phyloP scores from a whole-genome alignment of 176 grass and related monocot species.

The Panicum miliaceum region DNA sequence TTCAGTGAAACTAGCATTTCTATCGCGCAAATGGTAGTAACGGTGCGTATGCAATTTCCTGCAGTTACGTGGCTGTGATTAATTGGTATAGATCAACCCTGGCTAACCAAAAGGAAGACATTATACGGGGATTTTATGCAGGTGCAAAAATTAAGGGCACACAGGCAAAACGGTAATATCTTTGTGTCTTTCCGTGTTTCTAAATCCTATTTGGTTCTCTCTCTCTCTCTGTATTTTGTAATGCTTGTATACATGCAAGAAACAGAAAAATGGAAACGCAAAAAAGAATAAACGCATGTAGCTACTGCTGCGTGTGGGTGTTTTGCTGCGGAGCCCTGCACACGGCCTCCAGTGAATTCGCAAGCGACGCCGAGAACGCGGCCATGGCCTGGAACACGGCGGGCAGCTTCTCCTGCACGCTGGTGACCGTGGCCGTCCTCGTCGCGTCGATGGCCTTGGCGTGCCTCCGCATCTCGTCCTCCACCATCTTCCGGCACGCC shows the following conservation, averaged over 20 bases:
- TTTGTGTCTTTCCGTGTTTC: not conserved
- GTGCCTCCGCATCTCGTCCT: slow-evolving; percentile 77
- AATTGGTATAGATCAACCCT: not conserved
- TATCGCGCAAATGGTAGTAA: not conserved
- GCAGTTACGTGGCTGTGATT: not conserved
- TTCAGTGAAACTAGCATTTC: not conserved
- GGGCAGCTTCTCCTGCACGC: slow-evolving; percentile 65
- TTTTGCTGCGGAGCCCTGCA: slow-evolving; percentile 33
- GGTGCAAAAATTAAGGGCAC: not conserved
- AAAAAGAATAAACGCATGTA: not conserved
- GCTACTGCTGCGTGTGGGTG: not conserved
- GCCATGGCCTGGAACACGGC: slow-evolving; percentile 79
- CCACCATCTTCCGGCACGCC: slow-evolving; percentile 50
- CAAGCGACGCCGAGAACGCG: slow-evolving; percentile 54
- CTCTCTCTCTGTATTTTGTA: not conserved
- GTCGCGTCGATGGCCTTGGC: slow-evolving; percentile 73
- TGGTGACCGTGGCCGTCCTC: slow-evolving; percentile 50
- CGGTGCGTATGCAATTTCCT: not conserved
- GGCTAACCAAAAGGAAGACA: not conserved
- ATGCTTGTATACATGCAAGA: not conserved
- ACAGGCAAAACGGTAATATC: no score
- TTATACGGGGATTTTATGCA: not conserved
- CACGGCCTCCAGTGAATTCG: slow-evolving; percentile 46
- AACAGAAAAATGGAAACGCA: not conserved
- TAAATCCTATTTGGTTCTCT: not conserved